Conservation (phyloP, 169 alveolate species). For the Theileria annulata region DNA sequence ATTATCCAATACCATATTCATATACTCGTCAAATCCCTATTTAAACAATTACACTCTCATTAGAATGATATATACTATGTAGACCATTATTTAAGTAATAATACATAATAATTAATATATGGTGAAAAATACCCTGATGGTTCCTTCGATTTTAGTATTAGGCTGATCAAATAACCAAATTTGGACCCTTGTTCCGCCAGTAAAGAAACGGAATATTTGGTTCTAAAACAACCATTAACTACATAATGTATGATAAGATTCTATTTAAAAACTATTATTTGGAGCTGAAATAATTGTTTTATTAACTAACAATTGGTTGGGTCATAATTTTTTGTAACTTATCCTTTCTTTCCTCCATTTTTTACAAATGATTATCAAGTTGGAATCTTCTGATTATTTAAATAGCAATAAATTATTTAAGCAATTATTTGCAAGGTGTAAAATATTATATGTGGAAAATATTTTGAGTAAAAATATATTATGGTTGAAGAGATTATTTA, state of each 20-base stretch:
- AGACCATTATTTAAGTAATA: background rate
- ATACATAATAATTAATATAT: background rate
- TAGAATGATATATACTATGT: background rate
- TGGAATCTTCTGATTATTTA: too few relatives aligned
- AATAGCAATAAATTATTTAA: too few relatives aligned
- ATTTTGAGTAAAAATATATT: background rate
- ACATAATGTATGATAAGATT: background rate
- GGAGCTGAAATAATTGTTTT: background rate
- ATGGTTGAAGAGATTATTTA: background rate
- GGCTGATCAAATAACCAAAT: conserved; percentile 93
- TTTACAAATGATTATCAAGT: conserved; percentile 6
- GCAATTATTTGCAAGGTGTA: background rate
- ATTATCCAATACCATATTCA: conserved; percentile 94
- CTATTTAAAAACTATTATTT: background rate
- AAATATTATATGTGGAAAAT: background rate
- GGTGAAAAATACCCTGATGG: conserved; percentile 79
- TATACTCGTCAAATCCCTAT: conserved; percentile 95
- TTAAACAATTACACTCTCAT: background rate
- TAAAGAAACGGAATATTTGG: conserved; percentile 90
- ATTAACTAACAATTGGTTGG: conserved; percentile 83
- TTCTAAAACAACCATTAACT: conserved; percentile 61
- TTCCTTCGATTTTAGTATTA: conserved; percentile 88
- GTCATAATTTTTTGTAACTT: conserved; percentile 88
- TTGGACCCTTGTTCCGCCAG: conserved; percentile 89
- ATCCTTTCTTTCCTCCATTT: conserved; percentile 73